Conservation (phyloP, 1,139 yeast genomes). For the Pichia sp. region DNA sequence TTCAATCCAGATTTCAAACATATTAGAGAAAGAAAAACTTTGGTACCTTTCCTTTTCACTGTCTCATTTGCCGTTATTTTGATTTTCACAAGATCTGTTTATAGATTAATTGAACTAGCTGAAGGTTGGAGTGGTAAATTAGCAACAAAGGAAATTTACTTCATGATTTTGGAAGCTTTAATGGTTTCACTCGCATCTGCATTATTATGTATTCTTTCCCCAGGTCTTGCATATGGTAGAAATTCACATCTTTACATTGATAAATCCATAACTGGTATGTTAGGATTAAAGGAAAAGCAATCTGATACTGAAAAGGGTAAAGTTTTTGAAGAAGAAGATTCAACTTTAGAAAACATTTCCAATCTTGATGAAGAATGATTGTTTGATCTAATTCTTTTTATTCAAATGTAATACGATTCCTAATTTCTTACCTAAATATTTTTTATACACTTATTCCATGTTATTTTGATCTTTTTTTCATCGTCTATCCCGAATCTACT, state of each 20-base stretch:
- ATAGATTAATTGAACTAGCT: constrained; percentile 71
- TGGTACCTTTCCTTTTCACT: constrained; percentile 44
- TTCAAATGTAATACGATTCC: too few relatives aligned
- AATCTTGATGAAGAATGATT: too few relatives aligned
- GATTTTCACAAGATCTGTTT: constrained; percentile 67
- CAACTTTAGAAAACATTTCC: too few relatives aligned
- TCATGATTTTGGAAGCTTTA: constrained; percentile 70
- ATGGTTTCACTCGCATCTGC: constrained; percentile 49
- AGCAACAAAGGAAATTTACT: constrained; percentile 61
- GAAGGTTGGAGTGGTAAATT: constrained; percentile 73
- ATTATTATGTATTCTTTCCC: constrained; percentile 51
- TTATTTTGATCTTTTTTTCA: too few relatives aligned
- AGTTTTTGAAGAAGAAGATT: not conserved
- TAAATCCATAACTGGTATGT: constrained; percentile 14
- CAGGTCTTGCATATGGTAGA: constrained; percentile 50
- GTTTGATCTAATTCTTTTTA: too few relatives aligned
- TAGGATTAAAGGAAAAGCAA: constrained; percentile 1
- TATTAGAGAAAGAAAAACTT: constrained; percentile 36
- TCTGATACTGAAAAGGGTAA: not conserved
- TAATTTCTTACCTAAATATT: too few relatives aligned
- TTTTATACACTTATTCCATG: too few relatives aligned
- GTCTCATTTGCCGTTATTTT: constrained; percentile 48
- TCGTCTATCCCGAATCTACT: too few relatives aligned
- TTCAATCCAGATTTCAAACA: constrained; percentile 36
- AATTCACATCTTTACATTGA: constrained; percentile 18